Evolutionary conservation across 2,329 filamentous ascomycete species (phyloP), one percentile per base, ranked within the genome.

Genomic region (Pyrenophora tritici-repentis): DNA sequence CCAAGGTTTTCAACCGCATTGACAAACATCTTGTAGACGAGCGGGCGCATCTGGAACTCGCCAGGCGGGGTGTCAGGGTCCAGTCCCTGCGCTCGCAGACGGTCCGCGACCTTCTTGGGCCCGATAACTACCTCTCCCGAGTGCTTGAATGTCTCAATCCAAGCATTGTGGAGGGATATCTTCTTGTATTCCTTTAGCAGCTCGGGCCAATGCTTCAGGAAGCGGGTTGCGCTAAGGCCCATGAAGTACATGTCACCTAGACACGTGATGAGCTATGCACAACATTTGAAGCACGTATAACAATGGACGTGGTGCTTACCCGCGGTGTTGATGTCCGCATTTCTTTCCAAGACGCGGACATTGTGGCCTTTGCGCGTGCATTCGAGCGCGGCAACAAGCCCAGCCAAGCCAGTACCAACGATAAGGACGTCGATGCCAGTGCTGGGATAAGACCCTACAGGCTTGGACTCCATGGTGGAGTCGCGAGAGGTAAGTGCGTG

Each of bases 181-280:
- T 67, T 59, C 47, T 79, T 75, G 66, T 80, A 83, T 56, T 83
- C 79, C 42, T 74, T 68, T 34, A 73, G 71, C 63, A 84, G 73
- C 45, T 81, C 78, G 8, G 80, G 79, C 80, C 80, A 83, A 53
- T 82, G 79, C 65, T 78, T 79, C 64, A 83, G 77, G 69, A 82
- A 82, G 32, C 74, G 75, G 37, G 79, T 83, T 17, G 81, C 81
- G 39, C 78, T 81, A 17, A 83, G 74, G 8, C 81, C 80, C 78
- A 84, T 83, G 65, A 83, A 83, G 70, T 82, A 83, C 79, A 83
- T 83, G 67, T 84, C 82, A 45, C 81, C 81, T 80, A 45, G 14
- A n/a, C 13, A 32, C 34, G 13, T 22, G 13, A 41, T 59, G n/a
- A 60, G 53, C 37, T 50, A 18, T 39, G 18, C 10, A n/a, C 29